Evolutionary conservation across 2,329 filamentous ascomycete genomes (phyloP).

Genomic region (Talaromyces sp.): DNA sequence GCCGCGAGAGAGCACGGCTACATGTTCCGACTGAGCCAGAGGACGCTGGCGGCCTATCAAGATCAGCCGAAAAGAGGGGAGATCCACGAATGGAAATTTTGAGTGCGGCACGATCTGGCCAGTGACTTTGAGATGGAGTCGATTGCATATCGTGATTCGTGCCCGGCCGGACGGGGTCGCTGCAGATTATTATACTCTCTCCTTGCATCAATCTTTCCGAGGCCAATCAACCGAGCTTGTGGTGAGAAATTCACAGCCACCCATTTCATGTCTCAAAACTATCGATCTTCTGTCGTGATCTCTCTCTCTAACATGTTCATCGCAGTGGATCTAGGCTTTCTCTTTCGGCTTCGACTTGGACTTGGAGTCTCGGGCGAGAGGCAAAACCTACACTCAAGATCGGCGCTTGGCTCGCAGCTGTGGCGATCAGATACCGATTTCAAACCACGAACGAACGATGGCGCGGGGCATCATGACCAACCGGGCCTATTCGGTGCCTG

Average conservation of each 20-base stretch:
- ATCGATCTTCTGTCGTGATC: background rate
- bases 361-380: background rate
- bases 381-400: background rate
- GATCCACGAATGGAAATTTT: conserved; percentile 26
- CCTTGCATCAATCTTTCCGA: conserved; percentile 32
- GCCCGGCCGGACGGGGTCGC: conserved; percentile 22
- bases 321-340: background rate
- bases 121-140: conserved; percentile 10
- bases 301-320: background rate
- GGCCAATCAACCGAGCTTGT: conserved; percentile 17
- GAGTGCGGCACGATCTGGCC: conserved; percentile 15
- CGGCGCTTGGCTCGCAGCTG: background rate
- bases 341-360: background rate
- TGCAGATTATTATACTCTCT: conserved; percentile 22
- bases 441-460: background rate
- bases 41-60: background rate
- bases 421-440: background rate
- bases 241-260: conserved; percentile 4
- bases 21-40: background rate
- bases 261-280: conserved; percentile 1
- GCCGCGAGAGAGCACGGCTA: background rate
- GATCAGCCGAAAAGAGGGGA: conserved; percentile 1
- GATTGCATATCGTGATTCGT: conserved; percentile 30
- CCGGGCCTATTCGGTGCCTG: background rate
- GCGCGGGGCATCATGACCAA: background rate